phyloP scores from a whole-genome alignment of 106 monocot species.

The Allium sativum region DNA sequence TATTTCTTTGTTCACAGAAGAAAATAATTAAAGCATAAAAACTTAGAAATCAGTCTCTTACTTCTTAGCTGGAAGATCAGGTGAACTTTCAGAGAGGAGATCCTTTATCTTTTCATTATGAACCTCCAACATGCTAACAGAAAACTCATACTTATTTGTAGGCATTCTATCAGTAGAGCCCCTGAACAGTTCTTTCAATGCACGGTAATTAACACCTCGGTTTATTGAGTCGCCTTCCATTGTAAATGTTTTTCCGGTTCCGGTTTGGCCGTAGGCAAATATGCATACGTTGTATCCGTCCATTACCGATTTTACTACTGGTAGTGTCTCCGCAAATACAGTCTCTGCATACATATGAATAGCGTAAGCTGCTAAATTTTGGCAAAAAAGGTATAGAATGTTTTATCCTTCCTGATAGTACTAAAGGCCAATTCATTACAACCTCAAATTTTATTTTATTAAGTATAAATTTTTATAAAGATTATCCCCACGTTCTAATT shows the following conservation, averaged over 20 bases:
- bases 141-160: slow-evolving; percentile 43
- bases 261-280: slow-evolving; percentile 96
- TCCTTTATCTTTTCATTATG: slow-evolving; percentile 94
- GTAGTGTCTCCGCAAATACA: slow-evolving; percentile 74
- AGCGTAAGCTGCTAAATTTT: no score
- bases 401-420: no score
- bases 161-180: slow-evolving; percentile 32
- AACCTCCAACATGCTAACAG: slow-evolving; percentile 85
- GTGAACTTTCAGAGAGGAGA: slow-evolving; percentile 46
- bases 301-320: slow-evolving; percentile 68
- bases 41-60: slow-evolving; percentile 16
- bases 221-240: slow-evolving; percentile 91
- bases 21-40: background rate
- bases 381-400: no score
- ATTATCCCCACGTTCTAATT: no score
- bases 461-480: no score
- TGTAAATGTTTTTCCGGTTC: slow-evolving; percentile 94
- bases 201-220: slow-evolving; percentile 84
- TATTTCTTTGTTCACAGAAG: background rate
- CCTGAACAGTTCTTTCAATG: slow-evolving; percentile 77
- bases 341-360: slow-evolving; percentile 27
- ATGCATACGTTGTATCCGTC: slow-evolving; percentile 94
- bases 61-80: slow-evolving; percentile 41
- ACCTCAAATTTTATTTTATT: no score
- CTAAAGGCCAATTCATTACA: no score